Conservation (phyloP, 306 rosid genomes). For the Comarum palustre region DNA sequence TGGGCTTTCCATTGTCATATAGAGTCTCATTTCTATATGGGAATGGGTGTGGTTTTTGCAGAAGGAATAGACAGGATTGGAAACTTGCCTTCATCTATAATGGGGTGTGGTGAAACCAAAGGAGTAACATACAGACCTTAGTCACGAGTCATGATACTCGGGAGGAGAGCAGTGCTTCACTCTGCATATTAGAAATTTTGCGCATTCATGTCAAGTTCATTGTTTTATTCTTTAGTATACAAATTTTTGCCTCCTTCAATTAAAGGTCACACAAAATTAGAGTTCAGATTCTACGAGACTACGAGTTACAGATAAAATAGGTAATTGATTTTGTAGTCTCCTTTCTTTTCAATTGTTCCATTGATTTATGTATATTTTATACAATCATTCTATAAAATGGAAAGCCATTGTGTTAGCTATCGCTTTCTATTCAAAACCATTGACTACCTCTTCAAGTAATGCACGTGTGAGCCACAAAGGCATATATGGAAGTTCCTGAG, state of each 20-base stretch:
- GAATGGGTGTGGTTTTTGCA: conserved; percentile 85
- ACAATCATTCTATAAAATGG: neutral
- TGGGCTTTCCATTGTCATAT: conserved; percentile 95
- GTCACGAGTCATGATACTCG: neutral
- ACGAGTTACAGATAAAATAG: too few species aligned
- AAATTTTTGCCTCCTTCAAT: neutral
- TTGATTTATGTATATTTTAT: neutral
- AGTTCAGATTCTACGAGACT: neutral
- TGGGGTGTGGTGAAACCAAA: conserved; percentile 73
- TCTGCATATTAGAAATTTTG: neutral
- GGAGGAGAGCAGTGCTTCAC: neutral
- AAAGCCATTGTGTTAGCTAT: neutral
- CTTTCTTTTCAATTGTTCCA: neutral
- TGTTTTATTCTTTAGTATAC: too few species aligned
- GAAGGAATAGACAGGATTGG: conserved; percentile 70
- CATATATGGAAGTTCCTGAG: neutral
- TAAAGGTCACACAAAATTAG: neutral
- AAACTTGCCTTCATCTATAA: conserved; percentile 59
- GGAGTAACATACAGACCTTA: conserved; percentile 33
- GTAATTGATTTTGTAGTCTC: neutral
- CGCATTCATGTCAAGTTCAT: too few species aligned
- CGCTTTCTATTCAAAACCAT: neutral
- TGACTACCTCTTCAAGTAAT: neutral
- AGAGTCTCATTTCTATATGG: conserved; percentile 81
- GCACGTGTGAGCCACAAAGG: neutral